A percentile compares a stretch with the other conserved stretches of the same genome.
Evolutionary conservation across 331 rosid species (phyloP).

Genomic region (Rosa hybrid): DNA sequence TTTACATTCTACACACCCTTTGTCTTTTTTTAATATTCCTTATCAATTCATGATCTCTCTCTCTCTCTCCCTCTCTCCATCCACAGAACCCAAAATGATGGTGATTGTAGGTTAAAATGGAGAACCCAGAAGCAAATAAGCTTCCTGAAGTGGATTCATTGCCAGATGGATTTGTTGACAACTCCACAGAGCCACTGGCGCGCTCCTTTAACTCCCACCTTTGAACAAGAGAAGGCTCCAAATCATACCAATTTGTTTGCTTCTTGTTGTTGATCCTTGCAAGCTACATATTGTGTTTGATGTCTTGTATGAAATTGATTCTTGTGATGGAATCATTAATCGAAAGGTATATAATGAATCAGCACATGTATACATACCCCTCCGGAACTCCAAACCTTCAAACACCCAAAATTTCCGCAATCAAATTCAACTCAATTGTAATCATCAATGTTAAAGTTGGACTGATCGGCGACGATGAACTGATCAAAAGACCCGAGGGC

Average conservation of each 20-base stretch:
- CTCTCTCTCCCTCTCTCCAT: no score
- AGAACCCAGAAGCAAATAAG: constrained; percentile 73
- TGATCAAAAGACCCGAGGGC: no score
- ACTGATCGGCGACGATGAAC: no score
- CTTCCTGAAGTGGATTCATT: constrained; percentile 91
- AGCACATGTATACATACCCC: neutral
- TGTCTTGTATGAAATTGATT: neutral
- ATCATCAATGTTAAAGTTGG: no score
- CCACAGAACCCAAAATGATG: constrained; percentile 12
- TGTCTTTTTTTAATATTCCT: no score
- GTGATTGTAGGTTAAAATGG: constrained; percentile 59
- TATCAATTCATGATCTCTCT: no score
- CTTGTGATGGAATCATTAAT: neutral
- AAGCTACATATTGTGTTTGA: neutral
- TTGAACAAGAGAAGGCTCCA: constrained; percentile 53
- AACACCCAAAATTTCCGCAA: no score
- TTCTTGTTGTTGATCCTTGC: constrained; percentile 10
- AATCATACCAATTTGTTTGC: constrained; percentile 8
- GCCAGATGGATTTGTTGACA: constrained; percentile 95
- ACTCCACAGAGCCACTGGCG: constrained; percentile 54
- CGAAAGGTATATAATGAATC: neutral
- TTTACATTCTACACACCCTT: no score
- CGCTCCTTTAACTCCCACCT: constrained; percentile 57
- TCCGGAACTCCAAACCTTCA: no score
- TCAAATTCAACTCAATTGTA: no score